phyloP scores from a whole-genome alignment of 495 filamentous ascomycete genomes.

The Lentithecium fluviatile region DNA sequence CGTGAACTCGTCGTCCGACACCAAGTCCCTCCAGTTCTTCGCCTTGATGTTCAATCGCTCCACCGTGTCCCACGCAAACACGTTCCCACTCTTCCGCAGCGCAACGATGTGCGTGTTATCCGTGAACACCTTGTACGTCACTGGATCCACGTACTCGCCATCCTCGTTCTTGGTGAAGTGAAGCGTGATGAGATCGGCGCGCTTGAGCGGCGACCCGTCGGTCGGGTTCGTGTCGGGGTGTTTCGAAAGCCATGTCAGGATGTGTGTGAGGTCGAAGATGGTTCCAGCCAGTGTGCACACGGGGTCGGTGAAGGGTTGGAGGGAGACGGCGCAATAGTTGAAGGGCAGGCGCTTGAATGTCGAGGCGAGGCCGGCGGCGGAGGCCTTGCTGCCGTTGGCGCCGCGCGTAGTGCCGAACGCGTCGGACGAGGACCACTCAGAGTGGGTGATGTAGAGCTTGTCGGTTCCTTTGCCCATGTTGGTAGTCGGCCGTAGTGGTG shows the following conservation, averaged over 20 bases:
- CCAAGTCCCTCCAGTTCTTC: slow-evolving; percentile 92
- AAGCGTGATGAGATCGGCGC: slow-evolving; percentile 83
- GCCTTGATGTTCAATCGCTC: slow-evolving; percentile 95
- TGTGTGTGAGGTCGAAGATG: slow-evolving; percentile 48
- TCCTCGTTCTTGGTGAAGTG: slow-evolving; percentile 91
- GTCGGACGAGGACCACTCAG: slow-evolving; percentile 35
- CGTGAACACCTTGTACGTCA: slow-evolving; percentile 95
- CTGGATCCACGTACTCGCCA: slow-evolving; percentile 90
- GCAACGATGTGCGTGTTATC: slow-evolving; percentile 98
- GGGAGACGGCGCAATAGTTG: slow-evolving; percentile 94
- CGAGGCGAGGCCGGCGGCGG: slow-evolving; percentile 53
- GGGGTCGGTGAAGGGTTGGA: slow-evolving; percentile 68
- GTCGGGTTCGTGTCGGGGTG: slow-evolving; percentile 83
- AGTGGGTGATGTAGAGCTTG: slow-evolving; percentile 40
- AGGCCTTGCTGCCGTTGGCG: slow-evolving; percentile 31
- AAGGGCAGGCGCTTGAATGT: slow-evolving; percentile 89
- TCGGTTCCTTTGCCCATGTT: slow-evolving; percentile 36
- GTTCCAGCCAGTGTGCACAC: slow-evolving; percentile 45
- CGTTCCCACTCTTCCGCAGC: slow-evolving; percentile 83
- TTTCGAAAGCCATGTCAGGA: slow-evolving; percentile 82
- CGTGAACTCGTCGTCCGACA: slow-evolving; percentile 82
- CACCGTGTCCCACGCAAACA: slow-evolving; percentile 93
- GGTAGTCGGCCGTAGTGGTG: background rate
- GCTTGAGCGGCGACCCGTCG: slow-evolving; percentile 72
- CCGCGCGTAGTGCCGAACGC: slow-evolving; percentile 28